Conservation (phyloP, 768 basidiomycete genomes). For the Mycena venus region DNA sequence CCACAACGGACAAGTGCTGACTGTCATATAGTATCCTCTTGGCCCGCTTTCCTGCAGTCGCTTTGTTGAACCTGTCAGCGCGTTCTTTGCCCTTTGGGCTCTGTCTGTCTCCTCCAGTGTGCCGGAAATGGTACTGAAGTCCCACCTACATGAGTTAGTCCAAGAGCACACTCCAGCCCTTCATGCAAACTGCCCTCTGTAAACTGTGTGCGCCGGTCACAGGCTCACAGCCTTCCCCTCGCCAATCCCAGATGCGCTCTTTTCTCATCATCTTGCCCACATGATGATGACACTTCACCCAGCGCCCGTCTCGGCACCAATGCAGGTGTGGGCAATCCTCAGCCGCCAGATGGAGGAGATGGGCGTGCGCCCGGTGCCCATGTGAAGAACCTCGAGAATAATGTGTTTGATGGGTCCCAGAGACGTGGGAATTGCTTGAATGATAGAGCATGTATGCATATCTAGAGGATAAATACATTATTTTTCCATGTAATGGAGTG, state of each 20-base stretch:
- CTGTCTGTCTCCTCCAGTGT: slow-evolving; percentile 21
- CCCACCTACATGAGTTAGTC: slow-evolving; percentile 67
- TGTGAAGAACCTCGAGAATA: no score
- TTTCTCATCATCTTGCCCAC: slow-evolving; percentile 64
- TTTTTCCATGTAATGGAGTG: no score
- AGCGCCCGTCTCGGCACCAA: slow-evolving; percentile 64
- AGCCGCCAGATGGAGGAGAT: slow-evolving; percentile 66
- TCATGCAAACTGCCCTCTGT: slow-evolving; percentile 74
- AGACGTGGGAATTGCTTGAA: no score
- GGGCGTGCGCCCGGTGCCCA: no score
- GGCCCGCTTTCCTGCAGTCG: slow-evolving; percentile 79
- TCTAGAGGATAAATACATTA: no score
- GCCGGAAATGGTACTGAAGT: slow-evolving; percentile 50
- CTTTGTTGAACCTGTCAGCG: slow-evolving; percentile 72
- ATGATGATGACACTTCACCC: slow-evolving; percentile 72
- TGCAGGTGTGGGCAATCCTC: slow-evolving; percentile 74
- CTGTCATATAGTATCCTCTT: no score
- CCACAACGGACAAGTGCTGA: no score
- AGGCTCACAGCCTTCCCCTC: slow-evolving; percentile 69
- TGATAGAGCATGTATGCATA: no score
- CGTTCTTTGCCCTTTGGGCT: slow-evolving; percentile 59
- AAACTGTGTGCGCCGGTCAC: slow-evolving; percentile 62
- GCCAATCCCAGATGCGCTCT: slow-evolving; percentile 43
- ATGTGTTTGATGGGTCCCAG: no score
- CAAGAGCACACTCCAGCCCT: slow-evolving; percentile 67